Evolutionary conservation across 2,329 filamentous ascomycete species (phyloP), one percentile per base, ranked within the genome.

Genomic region (Ophiostoma populinum): DNA sequence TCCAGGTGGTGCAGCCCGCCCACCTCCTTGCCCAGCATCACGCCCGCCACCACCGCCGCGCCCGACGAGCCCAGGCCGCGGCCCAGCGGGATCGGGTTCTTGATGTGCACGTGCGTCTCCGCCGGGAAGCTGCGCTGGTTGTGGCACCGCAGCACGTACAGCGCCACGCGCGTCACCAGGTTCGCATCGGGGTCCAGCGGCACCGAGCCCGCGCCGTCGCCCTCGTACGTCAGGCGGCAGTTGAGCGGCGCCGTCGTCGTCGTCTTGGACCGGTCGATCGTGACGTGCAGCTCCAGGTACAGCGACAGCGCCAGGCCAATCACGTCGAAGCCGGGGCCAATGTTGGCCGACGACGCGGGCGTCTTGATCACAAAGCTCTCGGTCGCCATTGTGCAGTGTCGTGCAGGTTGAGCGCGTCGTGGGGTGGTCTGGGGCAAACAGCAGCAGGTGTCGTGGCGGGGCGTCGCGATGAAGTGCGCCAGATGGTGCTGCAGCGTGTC

Each of bases 291-390:
- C 61, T 94, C 86, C 44, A 98, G 79, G 61, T 87, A 92, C 55
- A 94, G 75, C 45, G 85, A 92, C 46, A 98, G 68, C 7, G 87
- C 87, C 42, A 98, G 76, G 46, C 90, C 83, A 54, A 95, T 93
- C 49, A 94, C 87, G 63, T 98, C 87, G 65, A 95, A 98, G 40
- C 87, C 87, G 32, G 87, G 87, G 46, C 83, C 87, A 52, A 95
- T 94, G 64, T 95, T 95, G 60, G 87, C 87, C 42, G 86, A 94
- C 41, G 87, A 95, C 62, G 82, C 92, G 45, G 87, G 87, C 42
- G 83, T 82, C 59, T 69, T 73, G 64, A 85, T 80, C 46, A 67
- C 61, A 56, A 80, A 77, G 36, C 70, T 71, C 50, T 73, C 67
- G 28, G 41, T 39, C 12, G 42, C 37, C 45, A 46, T 47, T 28